Evolutionary conservation across 1,139 yeast genomes (phyloP).

Genomic region (Pichia sp.): DNA sequence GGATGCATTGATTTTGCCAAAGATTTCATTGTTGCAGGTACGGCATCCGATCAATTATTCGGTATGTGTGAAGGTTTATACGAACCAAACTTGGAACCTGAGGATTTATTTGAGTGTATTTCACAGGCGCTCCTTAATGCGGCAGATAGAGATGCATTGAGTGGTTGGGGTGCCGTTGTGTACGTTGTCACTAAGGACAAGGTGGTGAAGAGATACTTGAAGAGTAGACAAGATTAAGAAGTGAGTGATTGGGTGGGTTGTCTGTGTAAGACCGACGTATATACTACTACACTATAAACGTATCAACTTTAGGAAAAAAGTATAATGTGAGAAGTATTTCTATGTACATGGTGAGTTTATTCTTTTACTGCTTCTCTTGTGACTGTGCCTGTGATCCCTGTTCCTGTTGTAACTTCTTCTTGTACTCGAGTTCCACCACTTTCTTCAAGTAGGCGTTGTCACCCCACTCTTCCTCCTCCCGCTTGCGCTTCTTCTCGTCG

Average conservation of each 20-base stretch:
- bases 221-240: slow-evolving; percentile 91
- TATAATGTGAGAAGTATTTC: no score
- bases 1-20: slow-evolving; percentile 95
- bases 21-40: slow-evolving; percentile 96
- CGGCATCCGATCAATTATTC: slow-evolving; percentile 90
- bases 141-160: slow-evolving; percentile 93
- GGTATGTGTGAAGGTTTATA: slow-evolving; percentile 99
- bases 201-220: slow-evolving; percentile 78
- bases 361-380: no score
- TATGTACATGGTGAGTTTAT: no score
- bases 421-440: slow-evolving; percentile 44
- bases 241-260: no score
- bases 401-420: background rate
- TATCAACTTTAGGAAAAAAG: no score
- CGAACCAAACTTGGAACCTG: slow-evolving; percentile 91
- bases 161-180: slow-evolving; percentile 99
- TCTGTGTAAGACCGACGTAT: no score
- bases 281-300: no score
- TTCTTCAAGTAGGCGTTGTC: slow-evolving; percentile 66
- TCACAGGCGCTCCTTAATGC: slow-evolving; percentile 93
- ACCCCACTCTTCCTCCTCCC: slow-evolving; percentile 75
- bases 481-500: slow-evolving; percentile 50
- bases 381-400: background rate
- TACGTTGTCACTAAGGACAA: slow-evolving; percentile 89
- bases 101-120: slow-evolving; percentile 91